These are phyloP conservation scores for Termitomyces sp. DNA, from an alignment of 768 basidiomycete species.

Conservation along the genomic window DNA sequence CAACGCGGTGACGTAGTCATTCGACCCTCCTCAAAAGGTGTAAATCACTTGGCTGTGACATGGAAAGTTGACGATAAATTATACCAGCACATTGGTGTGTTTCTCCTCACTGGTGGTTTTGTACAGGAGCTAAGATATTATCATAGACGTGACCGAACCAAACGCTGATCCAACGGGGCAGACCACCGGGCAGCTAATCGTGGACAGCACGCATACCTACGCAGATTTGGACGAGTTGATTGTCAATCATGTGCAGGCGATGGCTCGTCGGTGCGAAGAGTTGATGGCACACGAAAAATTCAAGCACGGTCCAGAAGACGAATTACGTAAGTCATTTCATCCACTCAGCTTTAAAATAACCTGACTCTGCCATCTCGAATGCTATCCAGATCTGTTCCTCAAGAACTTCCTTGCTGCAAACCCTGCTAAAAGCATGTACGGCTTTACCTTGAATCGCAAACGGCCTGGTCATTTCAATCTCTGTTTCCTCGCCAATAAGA, in stretches of 20 bases:
- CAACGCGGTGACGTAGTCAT: constrained; percentile 96
- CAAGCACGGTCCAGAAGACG: constrained; percentile 82
- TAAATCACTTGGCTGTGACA: constrained; percentile 91
- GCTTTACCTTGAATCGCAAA: constrained; percentile 87
- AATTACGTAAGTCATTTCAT: constrained; percentile 69
- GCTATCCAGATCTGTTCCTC: constrained; percentile 68
- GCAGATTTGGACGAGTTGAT: constrained; percentile 95
- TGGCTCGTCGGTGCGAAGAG: constrained; percentile 90
- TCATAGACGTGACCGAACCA: constrained; percentile 75
- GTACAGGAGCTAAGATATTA: no score
- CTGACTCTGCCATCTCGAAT: constrained; percentile 2
- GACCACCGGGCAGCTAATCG: constrained; percentile 59
- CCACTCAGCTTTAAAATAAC: background rate
- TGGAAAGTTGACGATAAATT: constrained; percentile 98
- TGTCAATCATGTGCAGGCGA: constrained; percentile 94
- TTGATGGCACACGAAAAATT: constrained; percentile 95
- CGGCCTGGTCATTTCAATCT: constrained; percentile 92
- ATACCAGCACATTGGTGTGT: constrained; percentile 92
- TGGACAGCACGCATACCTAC: constrained; percentile 79
- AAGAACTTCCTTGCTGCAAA: constrained; percentile 91
- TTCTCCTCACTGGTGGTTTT: no score
- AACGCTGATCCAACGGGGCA: constrained; percentile 73
- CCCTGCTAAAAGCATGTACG: constrained; percentile 93
- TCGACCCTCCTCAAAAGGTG: constrained; percentile 91
- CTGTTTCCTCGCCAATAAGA: constrained; percentile 90